Evolutionary conservation across 352 stramenopile species (phyloP), one percentile per base, ranked within the genome.

Genomic region (Pseudoperonospora humuli): DNA sequence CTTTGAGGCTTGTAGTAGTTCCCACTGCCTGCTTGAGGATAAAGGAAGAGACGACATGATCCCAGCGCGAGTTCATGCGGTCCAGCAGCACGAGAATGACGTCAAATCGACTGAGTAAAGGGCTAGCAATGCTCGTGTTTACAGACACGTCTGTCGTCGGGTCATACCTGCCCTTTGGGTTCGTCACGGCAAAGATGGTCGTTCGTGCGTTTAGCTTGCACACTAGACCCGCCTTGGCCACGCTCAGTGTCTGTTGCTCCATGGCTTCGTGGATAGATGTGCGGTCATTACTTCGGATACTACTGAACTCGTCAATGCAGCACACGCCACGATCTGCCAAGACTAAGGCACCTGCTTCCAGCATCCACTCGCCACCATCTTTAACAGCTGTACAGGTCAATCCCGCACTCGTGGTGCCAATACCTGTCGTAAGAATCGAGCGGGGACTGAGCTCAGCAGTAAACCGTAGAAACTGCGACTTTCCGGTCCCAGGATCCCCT

Each of bases 221-320:
- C 32, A 98, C 90, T n/a, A 98, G 80, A 0, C 96, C 96, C 23
- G 94, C 95, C 64, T 99, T 99, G 8, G 95, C 95, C 1, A 98
- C 93, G 21, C 82, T 97, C 14, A 98, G 64, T 8, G 93, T 98
- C 53, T 99, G 96, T 60, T 98, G 95, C 67, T 99, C 95, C 96
- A 99, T 98, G 13, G 96, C 96, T 63, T 98, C 89, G 57, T 97
- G 93, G 48, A 97, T 98, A 1, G 87, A 95, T 8, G 85, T 91
- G 20, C 92, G 66, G 57, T 97, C 90, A 55, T 96, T 77, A 44
- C 90, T 86, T 31, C 76, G 83, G 48, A 99, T 98, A 39, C 88
- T 96, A 41, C 82, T 92, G 63, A 98, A 98, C 72, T 98, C 94
- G 70, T 98, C 95, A 60, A 98, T 98, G 57, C 90, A 98, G 57